Percentiles rank a stretch among this genome's conserved stretches.
These are phyloP conservation scores for Trifolium dubium DNA, from an alignment of 306 rosid genomes.

Conservation along the genomic window DNA sequence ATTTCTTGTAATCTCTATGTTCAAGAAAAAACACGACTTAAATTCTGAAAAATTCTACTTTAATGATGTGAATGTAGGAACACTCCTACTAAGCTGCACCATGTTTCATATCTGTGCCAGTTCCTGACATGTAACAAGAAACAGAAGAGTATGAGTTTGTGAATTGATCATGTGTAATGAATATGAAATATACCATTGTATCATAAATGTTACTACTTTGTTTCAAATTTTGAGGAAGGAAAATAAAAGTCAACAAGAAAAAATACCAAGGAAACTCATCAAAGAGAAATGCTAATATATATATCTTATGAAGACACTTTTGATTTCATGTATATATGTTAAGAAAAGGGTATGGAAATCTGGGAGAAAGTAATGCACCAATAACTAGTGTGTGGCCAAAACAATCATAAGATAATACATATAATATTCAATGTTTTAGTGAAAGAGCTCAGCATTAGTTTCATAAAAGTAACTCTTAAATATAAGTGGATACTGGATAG, in stretches of 20 bases:
- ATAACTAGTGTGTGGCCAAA: conserved; percentile 37
- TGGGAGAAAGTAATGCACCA: conserved; percentile 45
- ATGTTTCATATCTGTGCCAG: conserved; percentile 1
- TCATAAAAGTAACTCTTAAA: not conserved
- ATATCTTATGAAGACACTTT: conserved; percentile 11
- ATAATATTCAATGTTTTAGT: conserved; percentile 27
- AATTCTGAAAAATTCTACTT: conserved; percentile 34
- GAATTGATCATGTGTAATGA: not conserved
- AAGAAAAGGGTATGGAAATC: conserved; percentile 42
- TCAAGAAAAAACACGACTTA: conserved; percentile 44
- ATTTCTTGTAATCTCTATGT: conserved; percentile 34
- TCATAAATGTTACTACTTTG: not conserved
- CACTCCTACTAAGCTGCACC: conserved; percentile 7
- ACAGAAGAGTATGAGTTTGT: conserved; percentile 32
- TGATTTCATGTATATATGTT: conserved; percentile 17
- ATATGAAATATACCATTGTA: not conserved
- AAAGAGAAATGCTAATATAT: conserved; percentile 20
- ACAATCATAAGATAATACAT: conserved; percentile 37
- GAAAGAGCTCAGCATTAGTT: not conserved
- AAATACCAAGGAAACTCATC: conserved; percentile 28
- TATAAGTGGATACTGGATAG: not conserved
- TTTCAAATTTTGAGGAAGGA: conserved; percentile 8
- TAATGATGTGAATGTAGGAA: conserved; percentile 31
- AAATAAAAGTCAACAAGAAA: not conserved
- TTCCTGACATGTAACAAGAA: conserved; percentile 48